A percentile compares a stretch with the other conserved stretches of the same genome.
These are phyloP conservation scores for Chrysanthemum lavandulifolium DNA, from an alignment of 129 eudicot species.

Conservation along the genomic window DNA sequence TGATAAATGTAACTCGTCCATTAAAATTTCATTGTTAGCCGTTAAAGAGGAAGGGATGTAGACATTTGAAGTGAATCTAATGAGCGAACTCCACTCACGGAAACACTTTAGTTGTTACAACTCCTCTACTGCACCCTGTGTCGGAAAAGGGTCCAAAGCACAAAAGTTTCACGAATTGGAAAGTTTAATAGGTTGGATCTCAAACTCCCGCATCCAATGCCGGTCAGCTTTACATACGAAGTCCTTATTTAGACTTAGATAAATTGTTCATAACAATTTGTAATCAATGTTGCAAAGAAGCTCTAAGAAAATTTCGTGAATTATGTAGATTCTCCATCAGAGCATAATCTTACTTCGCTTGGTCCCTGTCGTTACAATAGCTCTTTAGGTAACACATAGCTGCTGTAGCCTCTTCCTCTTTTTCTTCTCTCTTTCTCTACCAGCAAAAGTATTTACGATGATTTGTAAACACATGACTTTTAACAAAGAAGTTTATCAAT, in stretches of 20 bases:
- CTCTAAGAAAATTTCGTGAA: background rate
- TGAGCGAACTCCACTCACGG: constrained; percentile 53
- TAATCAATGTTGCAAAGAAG: constrained; percentile 4
- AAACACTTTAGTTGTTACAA: constrained; percentile 38
- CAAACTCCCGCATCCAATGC: constrained; percentile 57
- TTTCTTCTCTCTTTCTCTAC: constrained; percentile 7
- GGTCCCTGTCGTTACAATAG: constrained; percentile 99
- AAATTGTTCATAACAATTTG: background rate
- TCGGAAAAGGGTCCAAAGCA: constrained; percentile 59
- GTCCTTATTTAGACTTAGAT: background rate
- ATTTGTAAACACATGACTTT: constrained; percentile 55
- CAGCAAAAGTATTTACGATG: constrained; percentile 1
- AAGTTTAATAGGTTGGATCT: constrained; percentile 60
- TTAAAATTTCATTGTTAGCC: constrained; percentile 33
- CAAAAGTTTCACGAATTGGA: constrained; percentile 56
- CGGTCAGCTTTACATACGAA: constrained; percentile 46
- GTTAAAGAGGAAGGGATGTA: constrained; percentile 66
- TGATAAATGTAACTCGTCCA: constrained; percentile 6
- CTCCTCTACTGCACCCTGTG: constrained; percentile 62
- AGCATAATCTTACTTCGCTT: constrained; percentile 75
- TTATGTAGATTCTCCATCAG: constrained; percentile 85
- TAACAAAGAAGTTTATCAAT: constrained; percentile 95
- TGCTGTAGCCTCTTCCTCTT: background rate
- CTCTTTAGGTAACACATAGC: constrained; percentile 63
- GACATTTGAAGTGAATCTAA: constrained; percentile 48